phyloP scores from a whole-genome alignment of 164 flowering plant genomes.

The Litsea cubeba region DNA sequence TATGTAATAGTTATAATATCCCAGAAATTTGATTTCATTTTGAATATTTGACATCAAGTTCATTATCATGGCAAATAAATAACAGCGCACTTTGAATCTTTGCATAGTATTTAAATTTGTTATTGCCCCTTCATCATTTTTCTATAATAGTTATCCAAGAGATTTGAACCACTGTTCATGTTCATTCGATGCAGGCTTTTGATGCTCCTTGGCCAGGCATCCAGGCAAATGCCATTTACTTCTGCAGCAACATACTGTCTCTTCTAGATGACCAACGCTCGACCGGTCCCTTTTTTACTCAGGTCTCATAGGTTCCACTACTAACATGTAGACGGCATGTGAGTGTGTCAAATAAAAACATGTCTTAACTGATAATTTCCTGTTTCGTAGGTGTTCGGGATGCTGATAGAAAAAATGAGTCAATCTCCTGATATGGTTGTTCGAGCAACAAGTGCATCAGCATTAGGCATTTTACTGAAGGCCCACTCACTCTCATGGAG shows the following conservation, averaged over 20 bases:
- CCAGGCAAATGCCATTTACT: conserved; percentile 92
- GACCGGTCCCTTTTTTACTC: conserved; percentile 49
- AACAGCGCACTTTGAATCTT: no score
- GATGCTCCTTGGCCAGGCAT: conserved; percentile 92
- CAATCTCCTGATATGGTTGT: conserved; percentile 75
- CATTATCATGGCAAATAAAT: no score
- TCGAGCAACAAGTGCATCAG: conserved; percentile 73
- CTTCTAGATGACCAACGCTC: conserved; percentile 70
- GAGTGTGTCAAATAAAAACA: neutral
- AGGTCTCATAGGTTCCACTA: conserved; percentile 35
- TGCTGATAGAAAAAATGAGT: conserved; percentile 64
- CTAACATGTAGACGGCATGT: neutral
- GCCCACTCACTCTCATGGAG: conserved; percentile 53
- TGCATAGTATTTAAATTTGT: neutral
- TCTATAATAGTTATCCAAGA: neutral
- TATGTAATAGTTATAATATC: neutral
- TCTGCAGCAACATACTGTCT: conserved; percentile 63
- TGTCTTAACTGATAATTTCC: neutral
- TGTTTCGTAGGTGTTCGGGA: conserved; percentile 66
- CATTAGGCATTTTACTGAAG: conserved; percentile 66
- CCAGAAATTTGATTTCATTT: neutral
- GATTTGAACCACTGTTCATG: neutral
- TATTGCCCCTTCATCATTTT: neutral
- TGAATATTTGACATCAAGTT: no score
- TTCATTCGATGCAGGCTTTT: conserved; percentile 57